Evolutionary conservation across 805 yeast genomes (phyloP).

Genomic region (Schizosaccharomyces lindneri): DNA sequence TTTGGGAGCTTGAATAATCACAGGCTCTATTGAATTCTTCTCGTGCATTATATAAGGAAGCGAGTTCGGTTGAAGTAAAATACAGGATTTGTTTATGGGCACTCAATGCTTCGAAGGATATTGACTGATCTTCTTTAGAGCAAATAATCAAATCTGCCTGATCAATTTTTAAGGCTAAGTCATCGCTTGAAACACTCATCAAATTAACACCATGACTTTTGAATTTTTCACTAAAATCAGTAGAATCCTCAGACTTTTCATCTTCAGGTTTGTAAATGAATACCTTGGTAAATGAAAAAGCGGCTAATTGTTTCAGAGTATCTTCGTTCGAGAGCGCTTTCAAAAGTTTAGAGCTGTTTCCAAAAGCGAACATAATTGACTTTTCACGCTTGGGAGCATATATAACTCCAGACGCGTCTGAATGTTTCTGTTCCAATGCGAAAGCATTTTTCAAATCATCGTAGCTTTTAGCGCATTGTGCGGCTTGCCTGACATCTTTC

Average conservation of each 20-base stretch:
- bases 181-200: neutral
- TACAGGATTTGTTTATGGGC: neutral
- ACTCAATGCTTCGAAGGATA: neutral
- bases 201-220: neutral
- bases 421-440: neutral
- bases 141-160: neutral
- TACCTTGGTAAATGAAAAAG: neutral
- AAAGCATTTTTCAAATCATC: neutral
- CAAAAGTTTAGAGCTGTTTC: neutral
- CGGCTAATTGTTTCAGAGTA: neutral
- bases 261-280: neutral
- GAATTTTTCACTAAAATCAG: neutral
- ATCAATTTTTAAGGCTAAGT: neutral
- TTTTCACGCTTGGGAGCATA: neutral
- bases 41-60: too few species aligned
- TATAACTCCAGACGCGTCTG: neutral
- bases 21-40: too few species aligned
- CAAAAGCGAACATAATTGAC: neutral
- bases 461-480: neutral
- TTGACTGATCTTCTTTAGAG: neutral
- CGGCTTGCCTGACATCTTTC: neutral
- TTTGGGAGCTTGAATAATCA: too few species aligned
- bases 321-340: neutral
- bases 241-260: neutral
- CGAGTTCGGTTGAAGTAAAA: too few species aligned